Base-by-base conservation (phyloP, 169 alveolate species). In the Cryptosporidium ubiquitum region DNA sequence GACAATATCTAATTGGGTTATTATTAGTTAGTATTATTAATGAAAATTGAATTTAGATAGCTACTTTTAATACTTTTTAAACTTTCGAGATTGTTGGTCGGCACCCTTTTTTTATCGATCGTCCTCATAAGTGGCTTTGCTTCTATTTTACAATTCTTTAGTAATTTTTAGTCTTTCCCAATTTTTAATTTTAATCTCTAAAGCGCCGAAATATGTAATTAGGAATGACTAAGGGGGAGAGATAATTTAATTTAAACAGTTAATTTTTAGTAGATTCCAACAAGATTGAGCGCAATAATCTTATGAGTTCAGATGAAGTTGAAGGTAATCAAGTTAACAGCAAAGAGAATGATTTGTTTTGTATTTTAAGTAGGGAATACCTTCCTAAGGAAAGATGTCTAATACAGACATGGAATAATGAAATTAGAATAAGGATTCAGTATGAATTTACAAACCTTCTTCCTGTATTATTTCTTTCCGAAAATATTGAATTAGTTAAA, bases 401-500 rank as follows among this genome's bases (percentile, higher is more conserved):
- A 79, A 42, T 40, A 14, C 14, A 39, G 18, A 29, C 73, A 4
- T 79, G 89, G 89, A 79, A 61, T 42, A 66, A 44, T 79, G 75
- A 57, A 20, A 61, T 79, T 79, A 39, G 75, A 61, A 66, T 64
- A 61, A 18, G 51, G 16, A 31, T 79, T 7, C 89, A 79, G 40
- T 79, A 79, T 79, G 75, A 79, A n/a, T 61, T 79, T 31, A 61
- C 89, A 42, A 79, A 64, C 29, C 42, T 35, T 29, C 47, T 58
- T 37, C 58, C 75, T 16, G 35, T 79, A 40, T 42, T 61, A 42
- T 40, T 61, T 40, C 5, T 73, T 14, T 73, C 85, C n/a, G 68
- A 73, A 73, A 42, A 73, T 73, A 18, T 9, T 20, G 47, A 58
- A 10, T 10, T 73, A n/a, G 55, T 39, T 0, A 18, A 16, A 3